These are phyloP conservation scores for Fusarium sp. DNA, from an alignment of 2,329 filamentous ascomycete genomes.

Conservation along the genomic window DNA sequence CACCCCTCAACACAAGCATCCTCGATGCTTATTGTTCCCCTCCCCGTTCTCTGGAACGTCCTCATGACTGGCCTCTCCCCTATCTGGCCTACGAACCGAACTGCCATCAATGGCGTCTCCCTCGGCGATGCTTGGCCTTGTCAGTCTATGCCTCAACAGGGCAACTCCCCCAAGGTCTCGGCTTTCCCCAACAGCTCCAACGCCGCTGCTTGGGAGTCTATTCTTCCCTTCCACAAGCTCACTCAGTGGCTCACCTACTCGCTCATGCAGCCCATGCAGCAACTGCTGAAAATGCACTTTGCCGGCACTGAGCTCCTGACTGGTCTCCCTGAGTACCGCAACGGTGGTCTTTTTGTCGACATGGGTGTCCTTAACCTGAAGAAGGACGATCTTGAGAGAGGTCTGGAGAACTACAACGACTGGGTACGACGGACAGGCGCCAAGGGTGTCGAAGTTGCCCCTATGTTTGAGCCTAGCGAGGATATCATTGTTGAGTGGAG, in stretches of 20 bases:
- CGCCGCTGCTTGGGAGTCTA: conserved; percentile 73
- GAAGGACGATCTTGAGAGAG: conserved; percentile 74
- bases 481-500: conserved; percentile 75
- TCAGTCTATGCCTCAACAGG: conserved; percentile 77
- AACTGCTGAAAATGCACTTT: conserved; percentile 83
- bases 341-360: conserved; percentile 89
- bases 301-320: conserved; percentile 85
- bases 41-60: conserved; percentile 90
- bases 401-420: conserved; percentile 71
- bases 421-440: conserved; percentile 79
- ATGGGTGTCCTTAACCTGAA: conserved; percentile 85
- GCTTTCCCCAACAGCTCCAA: conserved; percentile 43
- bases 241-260: conserved; percentile 97
- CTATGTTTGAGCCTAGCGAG: conserved; percentile 69
- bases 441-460: conserved; percentile 67
- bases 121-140: conserved; percentile 97
- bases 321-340: conserved; percentile 91
- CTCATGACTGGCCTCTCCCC: conserved; percentile 87
- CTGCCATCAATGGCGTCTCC: conserved; percentile 85
- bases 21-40: conserved; percentile 85
- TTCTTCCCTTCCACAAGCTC: conserved; percentile 92
- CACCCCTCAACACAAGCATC: conserved; percentile 91
- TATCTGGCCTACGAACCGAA: conserved; percentile 91
- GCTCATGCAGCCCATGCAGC: conserved; percentile 90
- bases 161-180: conserved; percentile 54